Evolutionary conservation across 495 filamentous ascomycete genomes (phyloP).

Genomic region (Penicillium daleae): DNA sequence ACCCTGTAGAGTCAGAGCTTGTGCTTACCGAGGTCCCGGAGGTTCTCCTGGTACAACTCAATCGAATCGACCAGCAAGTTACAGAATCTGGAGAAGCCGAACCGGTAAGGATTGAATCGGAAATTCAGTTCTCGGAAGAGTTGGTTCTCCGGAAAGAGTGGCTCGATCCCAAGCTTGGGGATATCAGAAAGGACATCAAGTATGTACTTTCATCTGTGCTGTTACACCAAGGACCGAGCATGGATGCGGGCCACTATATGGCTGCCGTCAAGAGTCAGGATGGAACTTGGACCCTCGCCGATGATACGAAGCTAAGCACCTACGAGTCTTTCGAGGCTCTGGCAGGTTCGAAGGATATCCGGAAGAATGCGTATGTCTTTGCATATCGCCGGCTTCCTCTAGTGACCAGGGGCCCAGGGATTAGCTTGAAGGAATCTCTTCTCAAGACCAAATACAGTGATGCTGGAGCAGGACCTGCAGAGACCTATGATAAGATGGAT

Average conservation of each 20-base stretch:
- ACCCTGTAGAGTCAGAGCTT: background rate
- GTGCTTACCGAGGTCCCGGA: conserved; percentile 13
- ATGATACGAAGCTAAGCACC: conserved; percentile 24
- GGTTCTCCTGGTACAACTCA: conserved; percentile 20
- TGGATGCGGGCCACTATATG: conserved; percentile 35
- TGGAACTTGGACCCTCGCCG: conserved; percentile 29
- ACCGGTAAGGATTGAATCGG: background rate
- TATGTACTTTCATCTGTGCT: conserved; percentile 39
- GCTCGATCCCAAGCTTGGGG: conserved; percentile 6
- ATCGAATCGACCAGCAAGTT: background rate
- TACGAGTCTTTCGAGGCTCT: background rate
- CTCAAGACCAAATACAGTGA: background rate
- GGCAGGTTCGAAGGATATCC: background rate
- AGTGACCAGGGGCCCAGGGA: background rate
- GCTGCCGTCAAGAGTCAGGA: conserved; percentile 27
- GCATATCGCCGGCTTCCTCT: conserved; percentile 27
- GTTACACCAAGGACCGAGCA: conserved; percentile 21
- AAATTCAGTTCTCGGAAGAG: conserved; percentile 1
- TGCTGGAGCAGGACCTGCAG: background rate
- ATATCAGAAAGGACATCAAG: background rate
- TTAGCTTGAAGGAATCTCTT: background rate
- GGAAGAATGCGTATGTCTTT: conserved; percentile 23
- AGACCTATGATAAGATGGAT: background rate
- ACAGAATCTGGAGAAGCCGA: background rate
- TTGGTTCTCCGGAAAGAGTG: background rate